Conservation (phyloP, 805 yeast species). For the Barnettozyma vustinii region DNA sequence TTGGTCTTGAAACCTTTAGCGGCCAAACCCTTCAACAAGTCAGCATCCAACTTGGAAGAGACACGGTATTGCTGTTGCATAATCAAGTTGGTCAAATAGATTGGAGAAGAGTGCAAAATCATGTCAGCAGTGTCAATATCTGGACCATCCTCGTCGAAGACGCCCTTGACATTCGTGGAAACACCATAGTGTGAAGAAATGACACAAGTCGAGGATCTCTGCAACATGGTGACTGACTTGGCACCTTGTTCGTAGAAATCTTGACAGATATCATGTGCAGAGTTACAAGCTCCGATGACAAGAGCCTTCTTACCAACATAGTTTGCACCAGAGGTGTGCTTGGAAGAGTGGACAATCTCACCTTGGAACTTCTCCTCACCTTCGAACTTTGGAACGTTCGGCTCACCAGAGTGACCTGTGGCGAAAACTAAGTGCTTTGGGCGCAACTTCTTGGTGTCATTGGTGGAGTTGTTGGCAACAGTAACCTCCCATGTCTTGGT, state of each 20-base stretch:
- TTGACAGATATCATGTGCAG: conserved; percentile 42
- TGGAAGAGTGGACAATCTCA: conserved; percentile 37
- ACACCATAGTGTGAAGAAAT: conserved; percentile 33
- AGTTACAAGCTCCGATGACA: conserved; percentile 42
- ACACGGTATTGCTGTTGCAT: conserved; percentile 35
- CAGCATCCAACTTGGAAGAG: conserved; percentile 29
- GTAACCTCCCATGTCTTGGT: conserved; percentile 31
- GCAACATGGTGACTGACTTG: conserved; percentile 35
- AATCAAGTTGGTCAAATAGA: conserved; percentile 29
- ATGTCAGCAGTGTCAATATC: conserved; percentile 35
- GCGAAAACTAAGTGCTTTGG: conserved; percentile 39
- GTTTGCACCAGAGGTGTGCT: conserved; percentile 36
- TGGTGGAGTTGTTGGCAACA: conserved; percentile 27
- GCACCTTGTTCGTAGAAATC: conserved; percentile 42
- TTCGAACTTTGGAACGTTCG: conserved; percentile 37
- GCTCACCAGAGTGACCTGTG: conserved; percentile 43
- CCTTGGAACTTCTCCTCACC: conserved; percentile 35
- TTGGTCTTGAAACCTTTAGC: conserved; percentile 36
- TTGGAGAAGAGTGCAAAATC: conserved; percentile 31
- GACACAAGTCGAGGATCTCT: conserved; percentile 41
- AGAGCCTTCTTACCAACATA: conserved; percentile 38
- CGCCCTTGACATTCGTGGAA: conserved; percentile 27
- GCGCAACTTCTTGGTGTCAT: conserved; percentile 19
- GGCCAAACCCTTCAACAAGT: conserved; percentile 28
- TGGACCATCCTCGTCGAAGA: conserved; percentile 34